These are phyloP conservation scores for Cymbopogon citratus DNA, from an alignment of 176 grass and related monocot genomes.

Conservation along the genomic window DNA sequence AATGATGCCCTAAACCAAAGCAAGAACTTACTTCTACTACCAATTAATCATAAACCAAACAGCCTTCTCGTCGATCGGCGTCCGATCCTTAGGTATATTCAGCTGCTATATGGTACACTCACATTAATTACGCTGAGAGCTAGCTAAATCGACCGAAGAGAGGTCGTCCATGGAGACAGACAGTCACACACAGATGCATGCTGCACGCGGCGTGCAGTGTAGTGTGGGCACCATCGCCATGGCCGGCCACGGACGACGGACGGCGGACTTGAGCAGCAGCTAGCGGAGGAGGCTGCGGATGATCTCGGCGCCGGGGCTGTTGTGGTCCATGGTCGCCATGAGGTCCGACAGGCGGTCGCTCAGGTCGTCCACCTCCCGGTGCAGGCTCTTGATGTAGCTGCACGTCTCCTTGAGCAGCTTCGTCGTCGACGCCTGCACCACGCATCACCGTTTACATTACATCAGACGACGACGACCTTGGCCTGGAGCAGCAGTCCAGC, in stretches of 20 bases:
- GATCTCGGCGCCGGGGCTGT: conserved; percentile 63
- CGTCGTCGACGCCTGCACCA: conserved; percentile 46
- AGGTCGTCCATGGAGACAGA: neutral
- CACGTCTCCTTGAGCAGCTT: conserved; percentile 77
- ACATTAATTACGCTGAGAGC: neutral
- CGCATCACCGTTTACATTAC: neutral
- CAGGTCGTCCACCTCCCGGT: conserved; percentile 70
- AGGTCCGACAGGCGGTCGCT: conserved; percentile 63
- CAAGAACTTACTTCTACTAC: neutral
- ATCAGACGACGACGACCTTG: neutral
- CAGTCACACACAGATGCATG: no score
- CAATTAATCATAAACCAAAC: neutral
- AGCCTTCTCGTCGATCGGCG: neutral
- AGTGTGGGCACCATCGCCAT: neutral
- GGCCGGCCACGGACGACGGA: neutral
- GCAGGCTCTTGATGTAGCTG: conserved; percentile 76
- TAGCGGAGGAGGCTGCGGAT: conserved; percentile 65
- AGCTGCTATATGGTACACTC: conserved; percentile 20
- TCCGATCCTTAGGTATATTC: neutral
- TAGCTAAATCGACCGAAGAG: neutral
- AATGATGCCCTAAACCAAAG: conserved; percentile 15
- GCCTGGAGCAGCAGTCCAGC: neutral
- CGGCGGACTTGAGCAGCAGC: neutral
- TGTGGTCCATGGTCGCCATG: conserved; percentile 50
- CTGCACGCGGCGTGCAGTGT: no score